Evolutionary conservation across 176 grass and related monocot species (phyloP).

Genomic region (Miscanthus lutarioriparius): DNA sequence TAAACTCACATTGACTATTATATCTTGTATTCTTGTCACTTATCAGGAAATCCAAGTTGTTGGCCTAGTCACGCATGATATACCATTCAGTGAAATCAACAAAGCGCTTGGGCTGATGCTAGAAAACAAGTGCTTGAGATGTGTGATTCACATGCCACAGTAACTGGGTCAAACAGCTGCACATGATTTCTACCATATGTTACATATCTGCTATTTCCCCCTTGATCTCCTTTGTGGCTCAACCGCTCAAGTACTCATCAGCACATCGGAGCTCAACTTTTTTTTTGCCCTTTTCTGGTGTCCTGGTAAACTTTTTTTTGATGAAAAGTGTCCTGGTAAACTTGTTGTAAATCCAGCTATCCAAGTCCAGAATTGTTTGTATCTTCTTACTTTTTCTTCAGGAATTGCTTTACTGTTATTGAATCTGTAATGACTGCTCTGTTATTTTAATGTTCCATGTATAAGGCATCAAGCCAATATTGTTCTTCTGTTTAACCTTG

Average conservation of each 20-base stretch:
- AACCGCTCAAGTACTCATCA: neutral
- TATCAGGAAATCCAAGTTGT: conserved; percentile 90
- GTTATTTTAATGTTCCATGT: conserved; percentile 1
- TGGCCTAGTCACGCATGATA: conserved; percentile 83
- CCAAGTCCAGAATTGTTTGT: conserved; percentile 11
- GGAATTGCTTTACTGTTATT: conserved; percentile 24
- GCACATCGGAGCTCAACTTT: neutral
- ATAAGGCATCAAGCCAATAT: conserved; percentile 12
- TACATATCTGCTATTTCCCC: conserved; percentile 21
- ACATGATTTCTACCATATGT: conserved; percentile 14
- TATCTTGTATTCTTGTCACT: conserved; percentile 26
- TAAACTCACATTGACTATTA: conserved; percentile 17
- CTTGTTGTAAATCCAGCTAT: conserved; percentile 18
- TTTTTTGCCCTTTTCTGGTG: neutral
- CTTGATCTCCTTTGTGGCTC: conserved; percentile 17
- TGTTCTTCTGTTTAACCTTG: conserved; percentile 26
- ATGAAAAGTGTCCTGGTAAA: neutral
- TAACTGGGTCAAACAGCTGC: conserved; percentile 30
- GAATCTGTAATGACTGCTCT: neutral
- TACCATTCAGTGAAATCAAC: conserved; percentile 79
- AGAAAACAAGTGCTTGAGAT: conserved; percentile 80
- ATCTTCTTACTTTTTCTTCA: conserved; percentile 7
- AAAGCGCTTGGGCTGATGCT: conserved; percentile 75
- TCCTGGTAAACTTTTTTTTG: no score
- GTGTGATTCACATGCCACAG: conserved; percentile 84